Evolutionary conservation across 2,329 filamentous ascomycete genomes (phyloP).

Genomic region (Aspergillus latus): DNA sequence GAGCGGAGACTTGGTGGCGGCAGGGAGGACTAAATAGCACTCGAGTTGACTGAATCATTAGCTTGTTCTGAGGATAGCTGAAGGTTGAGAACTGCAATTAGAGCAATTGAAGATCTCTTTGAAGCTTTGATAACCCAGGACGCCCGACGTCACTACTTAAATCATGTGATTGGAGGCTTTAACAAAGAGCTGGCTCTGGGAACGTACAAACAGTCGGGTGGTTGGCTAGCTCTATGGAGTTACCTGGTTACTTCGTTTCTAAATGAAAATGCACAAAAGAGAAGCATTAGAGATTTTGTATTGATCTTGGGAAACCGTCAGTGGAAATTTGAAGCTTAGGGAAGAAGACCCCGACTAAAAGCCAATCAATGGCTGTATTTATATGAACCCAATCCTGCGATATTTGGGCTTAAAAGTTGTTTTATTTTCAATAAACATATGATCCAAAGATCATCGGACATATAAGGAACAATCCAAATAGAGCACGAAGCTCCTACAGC

Average conservation of each 20-base stretch:
- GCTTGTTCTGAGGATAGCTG: background rate
- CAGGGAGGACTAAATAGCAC: background rate
- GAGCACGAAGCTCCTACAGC: background rate
- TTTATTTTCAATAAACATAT: too few relatives aligned
- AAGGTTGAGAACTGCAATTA: background rate
- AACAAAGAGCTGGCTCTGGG: background rate
- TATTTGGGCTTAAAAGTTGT: too few relatives aligned
- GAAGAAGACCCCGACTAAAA: background rate
- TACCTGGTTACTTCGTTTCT: background rate
- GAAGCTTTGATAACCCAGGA: background rate
- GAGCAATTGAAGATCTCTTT: background rate
- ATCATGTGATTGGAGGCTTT: constrained; percentile 15
- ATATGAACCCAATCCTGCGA: too few relatives aligned
- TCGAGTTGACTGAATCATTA: background rate
- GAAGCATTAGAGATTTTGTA: background rate
- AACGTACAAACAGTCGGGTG: background rate
- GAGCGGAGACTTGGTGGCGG: background rate
- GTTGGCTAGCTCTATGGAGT: background rate
- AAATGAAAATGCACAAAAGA: background rate
- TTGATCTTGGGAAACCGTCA: background rate
- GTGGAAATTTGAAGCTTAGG: background rate
- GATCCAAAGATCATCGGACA: background rate
- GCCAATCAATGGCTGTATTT: background rate
- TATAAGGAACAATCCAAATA: background rate
- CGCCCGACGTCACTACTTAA: constrained; percentile 6